These are phyloP conservation scores for Diutina sp. DNA, from an alignment of 1,139 yeast species.

Conservation along the genomic window DNA sequence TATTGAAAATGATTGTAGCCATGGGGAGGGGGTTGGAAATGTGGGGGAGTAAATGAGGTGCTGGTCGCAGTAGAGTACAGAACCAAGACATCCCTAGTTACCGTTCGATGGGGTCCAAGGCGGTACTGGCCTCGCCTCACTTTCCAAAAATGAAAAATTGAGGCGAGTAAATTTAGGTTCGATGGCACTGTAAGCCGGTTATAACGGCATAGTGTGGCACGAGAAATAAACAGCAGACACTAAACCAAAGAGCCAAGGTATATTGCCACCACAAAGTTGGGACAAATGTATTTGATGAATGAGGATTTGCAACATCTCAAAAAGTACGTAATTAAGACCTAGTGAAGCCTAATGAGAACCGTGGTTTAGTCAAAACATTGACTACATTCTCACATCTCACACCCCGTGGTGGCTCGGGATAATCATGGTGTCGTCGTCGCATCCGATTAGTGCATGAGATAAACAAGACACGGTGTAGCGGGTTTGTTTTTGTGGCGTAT, in stretches of 20 bases:
- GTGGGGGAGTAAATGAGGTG: not conserved
- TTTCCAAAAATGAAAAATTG: too few species aligned
- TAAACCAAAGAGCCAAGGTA: not conserved
- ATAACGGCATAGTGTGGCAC: not conserved
- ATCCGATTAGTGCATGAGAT: not conserved
- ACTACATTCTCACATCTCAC: too few species aligned
- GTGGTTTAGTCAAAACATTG: too few species aligned
- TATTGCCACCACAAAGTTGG: too few species aligned
- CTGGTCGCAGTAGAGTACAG: not conserved
- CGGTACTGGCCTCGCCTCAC: not conserved
- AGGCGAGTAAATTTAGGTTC: not conserved
- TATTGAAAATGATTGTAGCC: too few species aligned
- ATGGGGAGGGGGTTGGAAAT: not conserved
- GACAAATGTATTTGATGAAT: too few species aligned
- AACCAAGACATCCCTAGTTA: not conserved
- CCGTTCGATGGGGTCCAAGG: not conserved
- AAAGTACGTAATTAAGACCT: too few species aligned
- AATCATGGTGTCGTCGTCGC: not conserved
- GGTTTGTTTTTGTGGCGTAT: not conserved
- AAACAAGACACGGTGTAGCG: not conserved
- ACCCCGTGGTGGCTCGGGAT: not conserved
- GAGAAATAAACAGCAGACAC: not conserved
- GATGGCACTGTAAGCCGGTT: not conserved
- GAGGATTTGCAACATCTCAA: too few species aligned
- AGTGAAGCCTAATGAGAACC: too few species aligned